These are phyloP conservation scores for Kodamaea lidongshanica DNA, from an alignment of 805 yeast genomes.

Conservation along the genomic window DNA sequence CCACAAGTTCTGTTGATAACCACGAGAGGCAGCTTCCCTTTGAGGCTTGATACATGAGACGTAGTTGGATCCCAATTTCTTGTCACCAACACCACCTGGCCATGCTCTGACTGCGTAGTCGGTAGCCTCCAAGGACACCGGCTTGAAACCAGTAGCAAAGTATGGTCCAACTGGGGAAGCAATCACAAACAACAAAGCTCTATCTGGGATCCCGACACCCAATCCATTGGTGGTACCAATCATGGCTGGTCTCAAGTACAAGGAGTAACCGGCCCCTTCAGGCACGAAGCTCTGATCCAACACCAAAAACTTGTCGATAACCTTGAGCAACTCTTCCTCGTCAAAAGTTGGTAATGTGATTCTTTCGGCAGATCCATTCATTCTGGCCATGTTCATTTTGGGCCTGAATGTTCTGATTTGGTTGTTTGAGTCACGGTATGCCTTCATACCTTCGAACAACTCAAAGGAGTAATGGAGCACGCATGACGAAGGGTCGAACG, in stretches of 20 bases:
- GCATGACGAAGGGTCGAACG: constrained; percentile 79
- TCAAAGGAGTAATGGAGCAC: constrained; percentile 95
- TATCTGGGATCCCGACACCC: constrained; percentile 80
- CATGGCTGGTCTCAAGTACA: constrained; percentile 90
- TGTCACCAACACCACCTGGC: constrained; percentile 99
- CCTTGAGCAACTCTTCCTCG: constrained; percentile 64
- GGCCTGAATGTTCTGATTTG: constrained; percentile 78
- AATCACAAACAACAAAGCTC: constrained; percentile 78
- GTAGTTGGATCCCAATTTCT: constrained; percentile 94
- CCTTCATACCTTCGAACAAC: constrained; percentile 93
- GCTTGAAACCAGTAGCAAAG: constrained; percentile 92
- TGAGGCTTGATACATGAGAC: constrained; percentile 95
- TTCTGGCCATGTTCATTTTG: constrained; percentile 84
- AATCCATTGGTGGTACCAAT: constrained; percentile 87
- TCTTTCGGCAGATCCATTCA: constrained; percentile 84
- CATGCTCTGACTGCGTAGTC: constrained; percentile 96
- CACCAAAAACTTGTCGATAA: constrained; percentile 69
- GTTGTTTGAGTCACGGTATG: constrained; percentile 55
- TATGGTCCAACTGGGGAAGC: constrained; percentile 97
- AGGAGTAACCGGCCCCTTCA: constrained; percentile 77
- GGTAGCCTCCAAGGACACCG: constrained; percentile 90
- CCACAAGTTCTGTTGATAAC: constrained; percentile 96
- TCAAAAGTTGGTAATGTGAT: constrained; percentile 87
- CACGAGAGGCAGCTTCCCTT: constrained; percentile 81
- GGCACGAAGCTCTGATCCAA: constrained; percentile 80